phyloP scores from a whole-genome alignment of 1,139 yeast species.

The Magnusiomyces sp. region DNA sequence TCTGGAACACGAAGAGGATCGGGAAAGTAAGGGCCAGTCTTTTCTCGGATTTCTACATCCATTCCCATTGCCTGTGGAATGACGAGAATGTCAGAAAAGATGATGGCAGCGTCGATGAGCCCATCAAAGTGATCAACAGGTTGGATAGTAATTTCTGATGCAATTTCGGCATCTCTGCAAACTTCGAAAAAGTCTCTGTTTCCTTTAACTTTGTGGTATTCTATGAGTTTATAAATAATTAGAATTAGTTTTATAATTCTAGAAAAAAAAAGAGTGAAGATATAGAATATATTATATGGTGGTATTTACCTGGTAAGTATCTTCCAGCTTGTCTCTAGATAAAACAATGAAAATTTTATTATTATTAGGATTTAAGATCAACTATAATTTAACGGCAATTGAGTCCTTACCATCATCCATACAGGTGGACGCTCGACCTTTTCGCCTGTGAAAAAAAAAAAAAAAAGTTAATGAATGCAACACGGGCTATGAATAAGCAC shows the following conservation, averaged over 20 bases:
- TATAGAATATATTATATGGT: no score
- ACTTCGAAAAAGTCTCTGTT: slow-evolving; percentile 86
- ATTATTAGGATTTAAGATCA: background rate
- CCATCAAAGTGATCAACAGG: slow-evolving; percentile 89
- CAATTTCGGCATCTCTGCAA: slow-evolving; percentile 88
- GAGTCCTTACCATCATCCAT: slow-evolving; percentile 76
- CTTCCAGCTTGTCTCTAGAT: slow-evolving; percentile 74
- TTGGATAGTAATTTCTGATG: slow-evolving; percentile 89
- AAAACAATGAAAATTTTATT: slow-evolving; percentile 3
- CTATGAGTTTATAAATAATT: no score
- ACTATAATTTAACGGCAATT: background rate
- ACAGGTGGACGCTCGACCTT: slow-evolving; percentile 93
- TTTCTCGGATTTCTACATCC: slow-evolving; percentile 88
- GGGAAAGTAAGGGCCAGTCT: slow-evolving; percentile 90
- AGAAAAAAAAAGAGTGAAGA: no score
- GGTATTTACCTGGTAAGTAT: slow-evolving; percentile 34
- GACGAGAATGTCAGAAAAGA: slow-evolving; percentile 88
- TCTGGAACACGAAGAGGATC: slow-evolving; percentile 71
- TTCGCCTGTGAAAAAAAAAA: slow-evolving; percentile 38
- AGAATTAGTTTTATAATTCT: no score
- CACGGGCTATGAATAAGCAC: background rate
- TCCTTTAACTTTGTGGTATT: slow-evolving; percentile 84
- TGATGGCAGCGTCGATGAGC: slow-evolving; percentile 90
- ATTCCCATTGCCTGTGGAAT: slow-evolving; percentile 99
- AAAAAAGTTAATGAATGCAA: background rate